Evolutionary conservation across 2,329 filamentous ascomycete species (phyloP).

Genomic region (Knoxdaviesia capensis): DNA sequence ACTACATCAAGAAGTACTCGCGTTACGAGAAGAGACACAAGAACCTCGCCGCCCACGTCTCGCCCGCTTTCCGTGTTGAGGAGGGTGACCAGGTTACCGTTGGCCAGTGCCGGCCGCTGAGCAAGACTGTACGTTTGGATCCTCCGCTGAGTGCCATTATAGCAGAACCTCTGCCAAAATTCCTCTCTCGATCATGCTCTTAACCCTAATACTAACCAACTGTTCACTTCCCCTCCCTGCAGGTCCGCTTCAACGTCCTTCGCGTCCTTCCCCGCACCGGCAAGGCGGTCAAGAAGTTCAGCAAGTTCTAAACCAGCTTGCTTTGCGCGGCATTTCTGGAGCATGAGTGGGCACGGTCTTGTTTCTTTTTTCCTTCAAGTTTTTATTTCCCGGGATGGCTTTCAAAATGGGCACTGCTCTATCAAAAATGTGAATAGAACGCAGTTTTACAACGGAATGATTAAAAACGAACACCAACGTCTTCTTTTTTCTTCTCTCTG

Average conservation of each 20-base stretch:
- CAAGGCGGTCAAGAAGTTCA: conserved; percentile 95
- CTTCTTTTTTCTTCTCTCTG: too few relatives aligned
- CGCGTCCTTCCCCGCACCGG: conserved; percentile 93
- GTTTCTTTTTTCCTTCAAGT: conserved; percentile 9
- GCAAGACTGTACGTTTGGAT: conserved; percentile 78
- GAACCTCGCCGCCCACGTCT: conserved; percentile 98
- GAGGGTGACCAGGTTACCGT: conserved; percentile 99
- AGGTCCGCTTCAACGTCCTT: conserved; percentile 99
- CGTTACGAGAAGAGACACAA: conserved; percentile 99
- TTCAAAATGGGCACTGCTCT: too few relatives aligned
- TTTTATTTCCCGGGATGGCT: too few relatives aligned
- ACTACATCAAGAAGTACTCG: conserved; percentile 98
- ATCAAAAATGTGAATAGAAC: too few relatives aligned
- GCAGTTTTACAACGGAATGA: too few relatives aligned
- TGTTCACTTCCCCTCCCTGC: conserved; percentile 4
- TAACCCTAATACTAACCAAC: not conserved
- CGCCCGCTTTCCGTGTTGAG: conserved; percentile 98
- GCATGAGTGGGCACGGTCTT: conserved; percentile 19
- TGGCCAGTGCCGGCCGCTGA: conserved; percentile 96
- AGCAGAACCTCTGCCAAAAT: not conserved
- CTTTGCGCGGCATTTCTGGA: conserved; percentile 24
- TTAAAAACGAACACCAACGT: too few relatives aligned
- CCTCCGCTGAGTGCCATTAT: not conserved
- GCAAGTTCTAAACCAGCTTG: conserved; percentile 66
- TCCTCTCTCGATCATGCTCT: not conserved